Evolutionary conservation across 306 rosid species (phyloP), one percentile per base, ranked within the genome.

Genomic region (Citrullus colocynthis): DNA sequence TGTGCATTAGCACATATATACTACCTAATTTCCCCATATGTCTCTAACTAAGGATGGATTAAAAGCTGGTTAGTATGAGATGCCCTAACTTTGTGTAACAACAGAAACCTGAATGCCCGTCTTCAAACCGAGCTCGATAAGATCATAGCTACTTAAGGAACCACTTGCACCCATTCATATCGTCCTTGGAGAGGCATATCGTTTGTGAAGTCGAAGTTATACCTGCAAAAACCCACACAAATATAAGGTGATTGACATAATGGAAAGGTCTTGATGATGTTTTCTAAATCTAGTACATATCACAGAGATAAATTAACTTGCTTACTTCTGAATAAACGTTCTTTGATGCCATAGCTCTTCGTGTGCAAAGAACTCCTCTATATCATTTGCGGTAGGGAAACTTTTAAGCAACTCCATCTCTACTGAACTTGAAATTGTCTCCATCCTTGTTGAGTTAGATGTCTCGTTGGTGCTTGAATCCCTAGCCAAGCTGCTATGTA

Each of bases 301-400:
- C 32, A 72, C 59, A 49, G 0, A 17, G 37, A 14, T 20, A 11
- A 8, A 48, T 36, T 55, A 55, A 52, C 61, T 44, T 59, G 17
- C 83, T 10, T 74, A 95, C 98, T 92, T 92, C 54, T 95, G 92
- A 67, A 85, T 79, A 75, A 90, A 95, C 21, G 83, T 75, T 83
- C 81, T 78, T 72, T 90, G 98, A 78, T 95, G 98, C 82, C 87
- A 89, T 86, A 77, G 85, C 91, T 95, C 98, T 39, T 92, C 93
- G 59, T 60, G 75, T 54, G 89, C 81, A 73, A 95, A 92, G 84
- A 95, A 92, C 88, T 95, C 97, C 18, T 95, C 97, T 79, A 95
- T 85, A 77, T 95, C 98, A 30, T 59, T 75, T 24, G 92, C 81
- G 0, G 92, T 80, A 78, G 98, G 97, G 76, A 90, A 85, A 48